These are phyloP conservation scores for Hysterium pulicare DNA, from an alignment of 2,329 filamentous ascomycete species.

Conservation along the genomic window DNA sequence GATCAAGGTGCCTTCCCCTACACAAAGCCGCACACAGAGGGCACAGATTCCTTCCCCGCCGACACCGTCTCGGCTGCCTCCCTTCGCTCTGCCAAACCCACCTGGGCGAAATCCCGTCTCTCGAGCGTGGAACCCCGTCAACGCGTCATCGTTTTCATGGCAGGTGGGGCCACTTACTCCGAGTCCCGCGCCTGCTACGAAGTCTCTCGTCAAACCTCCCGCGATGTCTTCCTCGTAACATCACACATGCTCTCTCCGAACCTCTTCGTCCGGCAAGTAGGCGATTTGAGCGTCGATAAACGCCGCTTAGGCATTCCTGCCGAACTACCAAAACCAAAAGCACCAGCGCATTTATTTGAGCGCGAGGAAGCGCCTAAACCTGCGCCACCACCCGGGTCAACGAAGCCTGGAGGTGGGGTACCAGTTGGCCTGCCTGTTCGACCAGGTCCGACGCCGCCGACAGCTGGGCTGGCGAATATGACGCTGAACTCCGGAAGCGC, in stretches of 20 bases:
- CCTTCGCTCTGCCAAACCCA: conserved; percentile 85
- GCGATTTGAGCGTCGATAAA: conserved; percentile 73
- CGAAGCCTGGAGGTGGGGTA: conserved; percentile 23
- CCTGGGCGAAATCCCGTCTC: conserved; percentile 83
- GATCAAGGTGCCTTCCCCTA: conserved; percentile 46
- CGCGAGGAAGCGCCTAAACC: conserved; percentile 58
- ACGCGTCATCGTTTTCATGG: conserved; percentile 89
- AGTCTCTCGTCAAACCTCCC: conserved; percentile 65
- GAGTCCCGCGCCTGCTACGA: conserved; percentile 90
- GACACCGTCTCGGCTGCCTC: conserved; percentile 59
- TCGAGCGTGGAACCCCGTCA: conserved; percentile 78
- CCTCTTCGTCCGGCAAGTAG: conserved; percentile 77
- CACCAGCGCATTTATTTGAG: conserved; percentile 84
- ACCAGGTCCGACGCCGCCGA: conserved; percentile 31
- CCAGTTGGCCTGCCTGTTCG: conserved; percentile 28
- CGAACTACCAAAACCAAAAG: conserved; percentile 74
- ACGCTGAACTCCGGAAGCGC: conserved; percentile 25
- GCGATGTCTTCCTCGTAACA: conserved; percentile 83
- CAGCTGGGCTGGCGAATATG: conserved; percentile 31
- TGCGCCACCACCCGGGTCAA: conserved; percentile 47
- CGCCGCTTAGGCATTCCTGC: conserved; percentile 75
- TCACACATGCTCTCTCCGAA: conserved; percentile 89
- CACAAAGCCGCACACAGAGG: conserved; percentile 56
- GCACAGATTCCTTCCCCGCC: conserved; percentile 54
- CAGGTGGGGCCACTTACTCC: conserved; percentile 90